Conservation (phyloP, 2,329 filamentous ascomycete genomes). For the Cladorrhinum sp. region DNA sequence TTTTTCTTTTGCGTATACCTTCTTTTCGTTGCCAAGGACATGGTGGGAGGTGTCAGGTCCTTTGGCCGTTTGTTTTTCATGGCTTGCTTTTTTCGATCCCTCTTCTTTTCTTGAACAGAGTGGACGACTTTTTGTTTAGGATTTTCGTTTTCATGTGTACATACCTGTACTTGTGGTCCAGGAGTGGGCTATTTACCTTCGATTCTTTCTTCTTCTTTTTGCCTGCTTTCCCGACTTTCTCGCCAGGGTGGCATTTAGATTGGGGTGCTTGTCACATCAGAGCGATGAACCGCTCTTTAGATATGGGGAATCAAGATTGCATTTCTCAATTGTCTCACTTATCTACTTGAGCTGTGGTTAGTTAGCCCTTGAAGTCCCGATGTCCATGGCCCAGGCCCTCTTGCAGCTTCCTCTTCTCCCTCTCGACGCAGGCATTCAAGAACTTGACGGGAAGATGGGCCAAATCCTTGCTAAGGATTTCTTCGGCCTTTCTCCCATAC, state of each 20-base stretch:
- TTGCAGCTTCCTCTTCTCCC: constrained; percentile 14
- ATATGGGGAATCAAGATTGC: neutral
- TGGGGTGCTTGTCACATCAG: neutral
- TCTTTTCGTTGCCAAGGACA: neutral
- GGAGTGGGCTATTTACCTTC: neutral
- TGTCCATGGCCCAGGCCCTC: constrained; percentile 15
- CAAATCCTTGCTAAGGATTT: constrained; percentile 5
- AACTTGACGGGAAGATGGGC: constrained; percentile 12
- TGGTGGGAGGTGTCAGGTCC: neutral
- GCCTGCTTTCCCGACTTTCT: neutral
- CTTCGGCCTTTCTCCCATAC: constrained; percentile 12
- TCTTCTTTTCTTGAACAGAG: neutral
- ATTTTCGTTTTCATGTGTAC: neutral
- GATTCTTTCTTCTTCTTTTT: neutral
- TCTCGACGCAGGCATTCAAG: constrained; percentile 14
- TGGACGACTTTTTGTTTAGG: neutral
- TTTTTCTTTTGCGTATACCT: neutral
- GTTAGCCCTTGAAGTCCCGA: constrained; percentile 10
- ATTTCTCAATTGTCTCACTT: neutral
- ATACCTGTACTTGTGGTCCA: neutral
- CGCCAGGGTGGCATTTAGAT: neutral
- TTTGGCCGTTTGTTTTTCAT: neutral
- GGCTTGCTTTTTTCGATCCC: neutral
- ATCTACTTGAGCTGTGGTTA: too few species aligned
- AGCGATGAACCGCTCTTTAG: neutral